Evolutionary conservation across 306 rosid species (phyloP), one percentile per base, ranked within the genome.

Genomic region (Crotalaria pallida): DNA sequence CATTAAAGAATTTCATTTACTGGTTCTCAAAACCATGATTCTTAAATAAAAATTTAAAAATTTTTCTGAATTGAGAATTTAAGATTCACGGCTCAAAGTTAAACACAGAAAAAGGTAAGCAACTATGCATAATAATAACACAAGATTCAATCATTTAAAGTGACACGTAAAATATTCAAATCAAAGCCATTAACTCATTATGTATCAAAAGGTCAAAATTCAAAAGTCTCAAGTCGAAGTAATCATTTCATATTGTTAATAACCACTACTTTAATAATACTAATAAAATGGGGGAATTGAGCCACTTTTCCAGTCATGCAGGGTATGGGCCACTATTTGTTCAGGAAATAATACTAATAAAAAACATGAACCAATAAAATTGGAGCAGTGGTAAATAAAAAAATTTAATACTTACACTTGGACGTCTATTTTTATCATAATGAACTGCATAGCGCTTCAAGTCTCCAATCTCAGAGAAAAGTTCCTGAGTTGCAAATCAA

Each of bases 371-470:
- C 47, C 6, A 50, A 12, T 40, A 17, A 15, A 43, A 24, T 8
- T 4, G 43, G 4, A 70, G 45, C 68, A 31, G 45, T 40, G 15
- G n/a, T 40, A 10, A 40, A 40, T 9, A 75, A 64, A 6, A 67
- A 64, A 36, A 5, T 22, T n/a, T 29, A 61, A 23, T 49, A 80
- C 99, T 83, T 83, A 94, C 99, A 80, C 88, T 91, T 77, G 90
- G 81, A 27, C 79, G 95, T 15, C 99, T 97, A 84, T 86, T 87
- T 71, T 76, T 91, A 85, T 94, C 92, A 83, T 83, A 94, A 84
- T 94, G 99, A 79, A 91, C 86, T 9, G 97, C 95, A 77, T 71
- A 88, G 72, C 92, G 87, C 89, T 87, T 91, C 87, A 94, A 69
- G 55, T 82, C 86, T 77, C 97, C 99, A 41, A 91, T 85, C 87